These are phyloP conservation scores for Fusarium hainanense DNA, from an alignment of 2,329 filamentous ascomycete genomes.

Conservation along the genomic window DNA sequence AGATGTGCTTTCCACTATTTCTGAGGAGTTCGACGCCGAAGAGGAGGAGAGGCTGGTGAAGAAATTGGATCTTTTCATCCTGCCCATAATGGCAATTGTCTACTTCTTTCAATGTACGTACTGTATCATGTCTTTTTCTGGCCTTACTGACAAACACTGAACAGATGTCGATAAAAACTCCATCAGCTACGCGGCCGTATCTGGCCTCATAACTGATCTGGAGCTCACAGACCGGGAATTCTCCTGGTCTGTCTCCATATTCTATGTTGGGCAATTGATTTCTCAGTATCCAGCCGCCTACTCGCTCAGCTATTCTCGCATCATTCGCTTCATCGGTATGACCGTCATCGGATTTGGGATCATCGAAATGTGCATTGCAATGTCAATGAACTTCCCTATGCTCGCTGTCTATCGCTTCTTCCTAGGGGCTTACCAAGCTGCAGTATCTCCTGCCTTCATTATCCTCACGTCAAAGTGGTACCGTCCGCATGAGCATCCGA, in stretches of 20 bases:
- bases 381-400: constrained; percentile 37
- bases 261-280: constrained; percentile 34
- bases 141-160: neutral
- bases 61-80: constrained; percentile 31
- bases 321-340: constrained; percentile 27
- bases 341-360: constrained; percentile 46
- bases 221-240: constrained; percentile 20
- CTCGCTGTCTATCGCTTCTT: constrained; percentile 44
- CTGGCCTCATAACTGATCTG: constrained; percentile 30
- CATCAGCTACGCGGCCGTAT: constrained; percentile 34
- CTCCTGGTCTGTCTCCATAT: constrained; percentile 31
- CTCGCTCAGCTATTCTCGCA: constrained; percentile 31
- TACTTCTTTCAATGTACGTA: constrained; percentile 37
- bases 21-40: constrained; percentile 29
- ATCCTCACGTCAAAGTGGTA: constrained; percentile 50
- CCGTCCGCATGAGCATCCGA: constrained; percentile 45
- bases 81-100: constrained; percentile 36
- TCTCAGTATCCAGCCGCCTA: constrained; percentile 34
- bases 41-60: constrained; percentile 32
- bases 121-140: neutral
- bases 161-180: constrained; percentile 37
- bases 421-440: constrained; percentile 48
- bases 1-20: constrained; percentile 21
- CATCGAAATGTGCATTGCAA: constrained; percentile 43
- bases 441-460: constrained; percentile 49